Base-by-base conservation (phyloP, 2,329 filamentous ascomycete species). In the Epichloe festucae region DNA sequence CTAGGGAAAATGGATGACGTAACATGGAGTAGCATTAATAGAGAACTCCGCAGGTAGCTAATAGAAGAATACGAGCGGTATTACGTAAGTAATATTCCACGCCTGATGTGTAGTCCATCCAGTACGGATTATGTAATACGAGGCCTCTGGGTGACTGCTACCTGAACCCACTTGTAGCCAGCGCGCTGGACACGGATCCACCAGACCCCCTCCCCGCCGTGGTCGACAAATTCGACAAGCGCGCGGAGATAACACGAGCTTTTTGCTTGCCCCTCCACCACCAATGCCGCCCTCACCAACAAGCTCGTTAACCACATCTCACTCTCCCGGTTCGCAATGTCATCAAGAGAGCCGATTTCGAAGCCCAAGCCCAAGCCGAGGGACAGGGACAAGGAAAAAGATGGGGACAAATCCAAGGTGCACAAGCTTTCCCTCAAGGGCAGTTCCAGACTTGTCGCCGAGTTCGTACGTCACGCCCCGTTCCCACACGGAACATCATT, bases 361-460 rank as follows among this genome's bases (percentile, higher is more conserved):
- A 63, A 48, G 36, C 15, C 46, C 21, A 11, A 27, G 15, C 14
- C 46, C 11, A 48, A 48, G 46, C 46, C 46, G 36, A 35, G 46
- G 3, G 46, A 48, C 27, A 31, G 59, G 54, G 56, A 56, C 46
- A 59, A 55, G 50, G 52, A 54, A 46, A 67, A 67, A 49, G 71
- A 75, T 48, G 82, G 81, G 67, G 79, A 83, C 63, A 89, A 89
- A 63, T 87, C 88, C 59, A 95, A 96, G 71, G 82, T 89, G 55
- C 93, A 98, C 74, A 97, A 95, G 76, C 80, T 98, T 56, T 87
- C 90, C 39, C 76, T 96, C 56, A 91, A 89, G 70, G 88, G 86
- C 70, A 79, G 73, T 60, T 81, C 89, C 40, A 94, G 91, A 70
- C 79, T 95, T 39, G 89, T 97, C 53, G 87, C 91, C 44, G 93